These are phyloP conservation scores for Kuraishia cidri DNA, from an alignment of 805 yeast genomes.

Conservation along the genomic window DNA sequence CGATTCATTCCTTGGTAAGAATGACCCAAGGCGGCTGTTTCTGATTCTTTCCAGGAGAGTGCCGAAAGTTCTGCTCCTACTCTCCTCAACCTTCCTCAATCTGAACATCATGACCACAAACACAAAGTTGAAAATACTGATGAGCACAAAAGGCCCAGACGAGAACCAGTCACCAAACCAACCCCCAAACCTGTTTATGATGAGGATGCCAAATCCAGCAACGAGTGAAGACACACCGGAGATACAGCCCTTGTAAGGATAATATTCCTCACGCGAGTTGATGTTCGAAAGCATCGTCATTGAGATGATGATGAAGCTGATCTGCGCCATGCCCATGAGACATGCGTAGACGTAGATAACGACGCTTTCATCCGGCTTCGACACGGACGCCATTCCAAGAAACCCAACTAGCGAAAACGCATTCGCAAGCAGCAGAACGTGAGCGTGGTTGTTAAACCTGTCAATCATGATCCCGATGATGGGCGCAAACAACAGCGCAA, in stretches of 20 bases:
- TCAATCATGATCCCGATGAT: constrained; percentile 54
- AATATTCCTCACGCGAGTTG: constrained; percentile 31
- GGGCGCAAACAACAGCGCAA: constrained; percentile 54
- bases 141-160: constrained; percentile 48
- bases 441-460: constrained; percentile 18
- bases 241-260: constrained; percentile 48
- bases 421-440: constrained; percentile 26
- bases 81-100: neutral
- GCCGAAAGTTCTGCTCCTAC: no score
- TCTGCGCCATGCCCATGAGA: constrained; percentile 51
- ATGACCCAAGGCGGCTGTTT: no score
- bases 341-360: constrained; percentile 28
- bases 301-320: constrained; percentile 52
- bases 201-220: constrained; percentile 61
- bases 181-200: constrained; percentile 57
- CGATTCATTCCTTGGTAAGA: no score
- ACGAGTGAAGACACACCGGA: constrained; percentile 61
- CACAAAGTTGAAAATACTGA: neutral
- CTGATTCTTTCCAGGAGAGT: no score
- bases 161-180: constrained; percentile 45
- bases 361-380: constrained; percentile 23
- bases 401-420: constrained; percentile 34
- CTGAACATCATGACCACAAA: neutral
- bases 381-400: constrained; percentile 21
- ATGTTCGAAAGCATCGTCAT: constrained; percentile 40